A percentile compares a stretch with the other conserved stretches of the same genome.
phyloP scores from a whole-genome alignment of 140 eudicot species.

The Anethum foeniculum region DNA sequence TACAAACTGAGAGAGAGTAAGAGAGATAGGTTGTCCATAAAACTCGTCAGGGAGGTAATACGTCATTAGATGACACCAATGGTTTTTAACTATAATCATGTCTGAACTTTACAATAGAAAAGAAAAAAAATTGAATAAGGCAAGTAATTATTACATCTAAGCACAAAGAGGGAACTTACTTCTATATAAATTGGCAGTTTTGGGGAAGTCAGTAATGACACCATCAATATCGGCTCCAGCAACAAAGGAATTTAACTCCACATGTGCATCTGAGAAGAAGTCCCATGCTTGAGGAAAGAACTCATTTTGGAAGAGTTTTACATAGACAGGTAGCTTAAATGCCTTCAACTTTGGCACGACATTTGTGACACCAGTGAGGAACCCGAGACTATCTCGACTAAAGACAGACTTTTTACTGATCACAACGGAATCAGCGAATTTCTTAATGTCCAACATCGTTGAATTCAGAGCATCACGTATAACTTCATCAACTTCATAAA shows the following conservation, averaged over 20 bases:
- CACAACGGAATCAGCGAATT: slow-evolving; percentile 55
- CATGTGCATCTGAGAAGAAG: slow-evolving; percentile 63
- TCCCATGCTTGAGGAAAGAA: slow-evolving; percentile 65
- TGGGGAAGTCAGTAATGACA: slow-evolving; percentile 69
- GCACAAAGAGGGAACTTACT: slow-evolving; percentile 42
- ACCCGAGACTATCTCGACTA: slow-evolving; percentile 24
- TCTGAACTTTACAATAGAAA: background rate
- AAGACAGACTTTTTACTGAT: slow-evolving; percentile 52
- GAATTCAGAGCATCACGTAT: slow-evolving; percentile 47
- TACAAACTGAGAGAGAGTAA: background rate
- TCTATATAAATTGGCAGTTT: slow-evolving; percentile 56
- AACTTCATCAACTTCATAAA: slow-evolving; percentile 45
- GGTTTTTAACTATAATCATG: background rate
- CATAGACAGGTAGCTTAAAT: slow-evolving; percentile 50
- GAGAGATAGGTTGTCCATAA: background rate
- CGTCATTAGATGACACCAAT: background rate
- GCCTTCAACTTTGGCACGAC: slow-evolving; percentile 54
- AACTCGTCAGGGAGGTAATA: background rate
- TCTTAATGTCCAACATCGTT: slow-evolving; percentile 45
- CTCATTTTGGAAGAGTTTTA: slow-evolving; percentile 55
- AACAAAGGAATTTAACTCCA: slow-evolving; percentile 45
- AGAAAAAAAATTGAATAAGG: background rate
- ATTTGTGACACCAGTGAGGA: slow-evolving; percentile 36
- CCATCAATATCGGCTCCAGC: slow-evolving; percentile 41
- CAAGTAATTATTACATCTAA: background rate